phyloP scores from a whole-genome alignment of 495 filamentous ascomycete genomes.

The Achaetomiella virescens region DNA sequence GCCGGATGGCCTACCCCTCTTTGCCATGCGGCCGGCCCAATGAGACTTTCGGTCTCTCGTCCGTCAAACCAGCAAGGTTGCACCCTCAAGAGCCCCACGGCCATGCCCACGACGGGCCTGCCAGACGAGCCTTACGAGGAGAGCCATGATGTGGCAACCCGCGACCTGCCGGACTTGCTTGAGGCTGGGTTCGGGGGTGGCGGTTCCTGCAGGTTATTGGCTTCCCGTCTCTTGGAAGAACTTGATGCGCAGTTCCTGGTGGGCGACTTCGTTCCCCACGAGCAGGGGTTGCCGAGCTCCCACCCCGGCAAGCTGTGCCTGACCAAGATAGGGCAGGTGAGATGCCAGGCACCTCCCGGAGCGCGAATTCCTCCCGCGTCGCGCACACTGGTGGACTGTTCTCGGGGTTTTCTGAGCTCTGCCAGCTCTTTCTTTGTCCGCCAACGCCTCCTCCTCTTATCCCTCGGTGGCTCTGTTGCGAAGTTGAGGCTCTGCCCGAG shows the following conservation, averaged over 20 bases:
- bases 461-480: not conserved
- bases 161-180: not conserved
- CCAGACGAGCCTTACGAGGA: not conserved
- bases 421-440: constrained; percentile 6
- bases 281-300: constrained; percentile 12
- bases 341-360: not conserved
- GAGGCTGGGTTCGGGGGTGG: not conserved
- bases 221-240: constrained; percentile 6
- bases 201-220: not conserved
- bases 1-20: not conserved
- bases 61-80: not conserved
- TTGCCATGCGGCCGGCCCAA: constrained; percentile 5
- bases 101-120: not conserved
- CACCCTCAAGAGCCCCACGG: not conserved
- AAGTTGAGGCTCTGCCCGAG: not conserved
- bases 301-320: constrained; percentile 5
- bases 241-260: constrained; percentile 6
- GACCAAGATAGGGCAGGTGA: constrained; percentile 2
- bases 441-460: not conserved
- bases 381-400: constrained; percentile 7
- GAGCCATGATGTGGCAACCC: not conserved
- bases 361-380: constrained; percentile 1
- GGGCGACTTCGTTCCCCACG: constrained; percentile 10
- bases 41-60: not conserved
- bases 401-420: not conserved